These are phyloP conservation scores for Chloromonas sp. DNA, from an alignment of 163 green algal genomes.

Conservation along the genomic window DNA sequence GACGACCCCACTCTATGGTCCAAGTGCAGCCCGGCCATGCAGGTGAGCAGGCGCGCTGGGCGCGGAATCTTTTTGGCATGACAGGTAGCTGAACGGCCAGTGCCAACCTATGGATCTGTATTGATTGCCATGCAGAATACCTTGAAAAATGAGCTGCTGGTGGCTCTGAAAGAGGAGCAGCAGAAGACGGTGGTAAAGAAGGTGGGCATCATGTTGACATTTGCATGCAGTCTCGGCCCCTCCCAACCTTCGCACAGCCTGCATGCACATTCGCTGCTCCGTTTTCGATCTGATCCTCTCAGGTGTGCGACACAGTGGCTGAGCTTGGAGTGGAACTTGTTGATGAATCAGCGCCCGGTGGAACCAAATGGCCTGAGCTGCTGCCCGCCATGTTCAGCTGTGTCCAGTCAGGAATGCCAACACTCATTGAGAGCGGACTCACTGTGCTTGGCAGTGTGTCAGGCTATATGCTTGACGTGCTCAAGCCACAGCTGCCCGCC, in stretches of 20 bases:
- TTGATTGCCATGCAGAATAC: conserved; percentile 31
- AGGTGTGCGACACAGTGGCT: conserved; percentile 79
- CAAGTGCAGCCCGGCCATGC: conserved; percentile 29
- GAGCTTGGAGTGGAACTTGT: conserved; percentile 76
- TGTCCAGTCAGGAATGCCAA: conserved; percentile 40
- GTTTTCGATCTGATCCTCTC: neutral
- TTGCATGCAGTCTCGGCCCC: too few relatives aligned
- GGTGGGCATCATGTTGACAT: conserved; percentile 22
- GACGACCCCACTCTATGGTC: conserved; percentile 72
- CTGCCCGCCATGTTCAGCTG: conserved; percentile 85
- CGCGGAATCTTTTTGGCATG: neutral
- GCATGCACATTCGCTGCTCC: too few relatives aligned
- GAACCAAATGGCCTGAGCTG: conserved; percentile 81
- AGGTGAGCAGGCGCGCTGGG: neutral
- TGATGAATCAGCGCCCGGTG: conserved; percentile 35
- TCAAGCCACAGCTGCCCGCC: conserved; percentile 50
- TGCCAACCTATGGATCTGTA: too few relatives aligned
- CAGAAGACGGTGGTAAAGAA: conserved; percentile 67
- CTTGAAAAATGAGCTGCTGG: conserved; percentile 83
- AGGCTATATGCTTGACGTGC: conserved; percentile 50
- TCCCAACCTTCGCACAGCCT: too few relatives aligned
- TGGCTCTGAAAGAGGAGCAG: conserved; percentile 71
- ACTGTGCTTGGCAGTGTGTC: conserved; percentile 78
- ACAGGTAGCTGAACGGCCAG: neutral
- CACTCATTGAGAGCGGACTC: conserved; percentile 23